phyloP scores from a whole-genome alignment of 2,329 filamentous ascomycete genomes.

The Fusarium albidum region DNA sequence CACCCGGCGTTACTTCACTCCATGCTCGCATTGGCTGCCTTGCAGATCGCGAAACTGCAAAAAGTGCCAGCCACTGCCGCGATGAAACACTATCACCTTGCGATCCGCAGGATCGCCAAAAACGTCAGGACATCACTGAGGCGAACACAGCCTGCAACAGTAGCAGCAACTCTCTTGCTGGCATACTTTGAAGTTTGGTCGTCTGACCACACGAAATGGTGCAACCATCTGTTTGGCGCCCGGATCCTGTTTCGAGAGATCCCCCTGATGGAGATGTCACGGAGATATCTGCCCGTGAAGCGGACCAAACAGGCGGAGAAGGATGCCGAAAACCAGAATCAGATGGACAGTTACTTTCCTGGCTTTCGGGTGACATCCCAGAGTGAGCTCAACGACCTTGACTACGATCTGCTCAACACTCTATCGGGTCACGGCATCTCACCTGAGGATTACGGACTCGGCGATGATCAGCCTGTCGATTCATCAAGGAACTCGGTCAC shows the following conservation, averaged over 20 bases:
- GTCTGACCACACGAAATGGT: conserved; percentile 96
- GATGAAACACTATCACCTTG: conserved; percentile 90
- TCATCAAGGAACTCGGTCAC: conserved; percentile 44
- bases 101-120: conserved; percentile 78
- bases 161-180: conserved; percentile 87
- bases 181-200: conserved; percentile 95
- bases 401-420: conserved; percentile 51
- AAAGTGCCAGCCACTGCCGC: conserved; percentile 78
- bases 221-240: conserved; percentile 86
- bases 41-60: conserved; percentile 88
- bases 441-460: conserved; percentile 50
- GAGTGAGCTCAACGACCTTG: conserved; percentile 48
- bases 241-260: conserved; percentile 84
- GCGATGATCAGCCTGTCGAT: conserved; percentile 40
- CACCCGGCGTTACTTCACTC: conserved; percentile 90
- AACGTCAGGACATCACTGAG: conserved; percentile 75
- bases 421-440: conserved; percentile 51
- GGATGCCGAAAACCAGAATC: conserved; percentile 48
- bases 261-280: conserved; percentile 77
- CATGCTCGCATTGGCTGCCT: conserved; percentile 84
- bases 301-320: conserved; percentile 45
- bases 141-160: conserved; percentile 78
- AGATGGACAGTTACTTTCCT: conserved; percentile 40
- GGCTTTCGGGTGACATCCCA: conserved; percentile 25
- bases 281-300: conserved; percentile 72